Evolutionary conservation across 2,329 filamentous ascomycete species (phyloP).

Genomic region (Colletotrichum eleusines): DNA sequence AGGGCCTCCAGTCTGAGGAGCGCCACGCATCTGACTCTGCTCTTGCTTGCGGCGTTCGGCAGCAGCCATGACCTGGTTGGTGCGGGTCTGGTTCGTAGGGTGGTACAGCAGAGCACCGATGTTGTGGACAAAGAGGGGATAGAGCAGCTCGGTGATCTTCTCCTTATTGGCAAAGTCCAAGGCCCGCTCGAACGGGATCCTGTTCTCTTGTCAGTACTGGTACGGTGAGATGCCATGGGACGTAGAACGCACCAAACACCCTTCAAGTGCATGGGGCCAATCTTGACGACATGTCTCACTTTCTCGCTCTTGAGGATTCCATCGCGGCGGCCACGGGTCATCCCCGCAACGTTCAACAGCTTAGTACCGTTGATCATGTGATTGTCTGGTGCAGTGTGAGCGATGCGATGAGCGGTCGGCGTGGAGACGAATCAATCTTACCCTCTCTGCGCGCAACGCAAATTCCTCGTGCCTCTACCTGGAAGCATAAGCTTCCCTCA

Average conservation of each 20-base stretch:
- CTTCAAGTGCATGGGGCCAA: constrained; percentile 98
- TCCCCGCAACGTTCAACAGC: constrained; percentile 94
- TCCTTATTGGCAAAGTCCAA: constrained; percentile 99
- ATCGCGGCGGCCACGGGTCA: constrained; percentile 95
- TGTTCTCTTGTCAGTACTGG: constrained; percentile 53
- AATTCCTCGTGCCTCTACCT: constrained; percentile 95
- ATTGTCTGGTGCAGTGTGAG: constrained; percentile 74
- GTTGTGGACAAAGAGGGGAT: constrained; percentile 97
- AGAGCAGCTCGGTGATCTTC: constrained; percentile 95
- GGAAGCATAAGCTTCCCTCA: constrained; percentile 96
- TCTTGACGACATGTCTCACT: constrained; percentile 96
- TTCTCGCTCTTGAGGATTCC: constrained; percentile 99
- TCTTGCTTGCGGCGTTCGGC: constrained; percentile 83
- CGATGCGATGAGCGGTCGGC: neutral
- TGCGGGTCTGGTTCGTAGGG: constrained; percentile 86
- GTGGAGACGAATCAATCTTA: constrained; percentile 54
- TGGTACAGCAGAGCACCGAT: constrained; percentile 95
- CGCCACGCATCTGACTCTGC: constrained; percentile 72
- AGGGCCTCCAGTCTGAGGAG: constrained; percentile 61
- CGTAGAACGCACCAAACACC: constrained; percentile 85
- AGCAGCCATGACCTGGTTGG: constrained; percentile 88
- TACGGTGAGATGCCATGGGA: neutral
- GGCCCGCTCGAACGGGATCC: constrained; percentile 98
- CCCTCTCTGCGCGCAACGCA: constrained; percentile 95
- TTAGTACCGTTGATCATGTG: constrained; percentile 99